phyloP scores from a whole-genome alignment of 768 basidiomycete species.

The Phanerochaete sordida region DNA sequence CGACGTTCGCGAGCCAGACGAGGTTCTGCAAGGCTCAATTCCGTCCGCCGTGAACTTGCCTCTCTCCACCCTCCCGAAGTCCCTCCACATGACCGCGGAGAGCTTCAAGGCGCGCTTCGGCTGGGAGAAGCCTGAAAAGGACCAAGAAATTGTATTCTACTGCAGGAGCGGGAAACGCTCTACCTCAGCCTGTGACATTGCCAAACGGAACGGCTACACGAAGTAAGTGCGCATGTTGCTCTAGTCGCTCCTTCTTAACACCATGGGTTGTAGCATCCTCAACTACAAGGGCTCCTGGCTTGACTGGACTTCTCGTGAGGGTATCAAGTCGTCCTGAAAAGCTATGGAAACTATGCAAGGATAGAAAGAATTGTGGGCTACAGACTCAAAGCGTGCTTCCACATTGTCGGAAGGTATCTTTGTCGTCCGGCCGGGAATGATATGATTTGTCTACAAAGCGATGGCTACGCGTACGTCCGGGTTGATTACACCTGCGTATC shows the following conservation, averaged over 20 bases:
- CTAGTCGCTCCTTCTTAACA: not conserved
- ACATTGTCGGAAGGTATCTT: too few species aligned
- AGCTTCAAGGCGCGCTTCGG: slow-evolving; percentile 63
- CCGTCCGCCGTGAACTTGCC: slow-evolving; percentile 91
- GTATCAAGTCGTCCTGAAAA: not conserved
- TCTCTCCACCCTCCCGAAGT: slow-evolving; percentile 67
- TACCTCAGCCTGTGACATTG: slow-evolving; percentile 76
- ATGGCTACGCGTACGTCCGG: too few species aligned
- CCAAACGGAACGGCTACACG: slow-evolving; percentile 74
- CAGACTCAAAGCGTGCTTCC: too few species aligned
- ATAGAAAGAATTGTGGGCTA: too few species aligned
- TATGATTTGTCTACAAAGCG: too few species aligned
- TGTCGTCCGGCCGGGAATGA: too few species aligned
- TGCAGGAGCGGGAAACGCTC: slow-evolving; percentile 88
- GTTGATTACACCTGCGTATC: too few species aligned
- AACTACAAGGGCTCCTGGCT: slow-evolving; percentile 55
- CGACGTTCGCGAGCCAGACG: slow-evolving; percentile 92
- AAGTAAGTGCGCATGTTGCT: slow-evolving; percentile 49
- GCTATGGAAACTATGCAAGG: too few species aligned
- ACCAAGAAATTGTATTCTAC: slow-evolving; percentile 83
- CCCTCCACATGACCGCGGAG: slow-evolving; percentile 53
- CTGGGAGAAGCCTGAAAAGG: slow-evolving; percentile 66
- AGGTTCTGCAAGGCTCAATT: slow-evolving; percentile 88
- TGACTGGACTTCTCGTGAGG: slow-evolving; percentile 43
- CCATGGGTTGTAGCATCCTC: slow-evolving; percentile 33